These are phyloP conservation scores for Fagus crenata DNA, from an alignment of 306 rosid genomes.

Conservation along the genomic window DNA sequence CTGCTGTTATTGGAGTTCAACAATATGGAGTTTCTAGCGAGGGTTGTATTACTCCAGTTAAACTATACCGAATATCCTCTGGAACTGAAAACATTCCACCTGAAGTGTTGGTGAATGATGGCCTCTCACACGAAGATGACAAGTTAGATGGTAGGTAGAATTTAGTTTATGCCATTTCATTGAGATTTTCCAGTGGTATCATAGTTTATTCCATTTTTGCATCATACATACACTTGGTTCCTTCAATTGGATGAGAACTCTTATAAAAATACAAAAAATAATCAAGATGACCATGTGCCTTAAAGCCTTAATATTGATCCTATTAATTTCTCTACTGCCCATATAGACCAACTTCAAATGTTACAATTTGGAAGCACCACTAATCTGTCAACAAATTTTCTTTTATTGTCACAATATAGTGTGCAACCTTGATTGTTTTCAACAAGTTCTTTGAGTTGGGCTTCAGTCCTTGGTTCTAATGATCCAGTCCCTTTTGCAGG, in stretches of 20 bases:
- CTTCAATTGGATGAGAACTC: not conserved
- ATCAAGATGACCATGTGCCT: not conserved
- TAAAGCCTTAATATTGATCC: not conserved
- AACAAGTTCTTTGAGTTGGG: conserved; percentile 40
- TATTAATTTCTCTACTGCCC: not conserved
- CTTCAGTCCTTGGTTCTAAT: conserved; percentile 27
- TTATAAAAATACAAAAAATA: not conserved
- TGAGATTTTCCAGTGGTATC: conserved; percentile 6
- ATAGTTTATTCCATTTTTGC: not conserved
- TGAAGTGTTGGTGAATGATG: conserved; percentile 36
- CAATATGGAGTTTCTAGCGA: conserved; percentile 30
- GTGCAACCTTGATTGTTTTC: conserved; percentile 5
- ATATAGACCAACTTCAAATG: not conserved
- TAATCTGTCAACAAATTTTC: not conserved
- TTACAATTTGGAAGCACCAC: not conserved
- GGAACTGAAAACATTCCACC: conserved; percentile 30
- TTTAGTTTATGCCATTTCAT: not conserved
- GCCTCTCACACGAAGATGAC: conserved; percentile 31
- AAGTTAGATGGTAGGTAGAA: conserved; percentile 38
- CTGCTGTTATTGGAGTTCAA: conserved; percentile 33
- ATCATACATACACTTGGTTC: not conserved
- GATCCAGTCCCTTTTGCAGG: conserved; percentile 34
- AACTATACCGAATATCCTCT: conserved; percentile 27
- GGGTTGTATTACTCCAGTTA: conserved; percentile 30
- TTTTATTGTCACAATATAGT: not conserved